Conservation (phyloP, 192 early-diverging fungal genomes). For the Gamsiella multidivaricata region DNA sequence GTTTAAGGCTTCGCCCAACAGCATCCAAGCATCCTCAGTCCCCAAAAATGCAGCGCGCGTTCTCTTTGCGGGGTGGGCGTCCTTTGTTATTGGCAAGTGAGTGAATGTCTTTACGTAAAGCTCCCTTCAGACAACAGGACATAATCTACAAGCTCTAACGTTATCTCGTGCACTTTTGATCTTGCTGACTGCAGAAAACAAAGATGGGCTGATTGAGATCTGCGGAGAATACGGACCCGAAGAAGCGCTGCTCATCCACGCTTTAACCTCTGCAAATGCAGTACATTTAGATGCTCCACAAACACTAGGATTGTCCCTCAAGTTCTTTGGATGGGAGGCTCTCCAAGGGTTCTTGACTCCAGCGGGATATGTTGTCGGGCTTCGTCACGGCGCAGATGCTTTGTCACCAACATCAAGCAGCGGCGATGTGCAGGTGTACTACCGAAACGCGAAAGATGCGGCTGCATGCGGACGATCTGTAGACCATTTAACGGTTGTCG, state of each 20-base stretch:
- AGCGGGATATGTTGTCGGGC: constrained; percentile 12
- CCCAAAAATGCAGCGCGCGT: not conserved
- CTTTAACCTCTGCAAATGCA: not conserved
- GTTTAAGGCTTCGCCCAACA: not conserved
- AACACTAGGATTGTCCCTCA: not conserved
- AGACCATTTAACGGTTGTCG: constrained; percentile 21
- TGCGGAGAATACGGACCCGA: constrained; percentile 9
- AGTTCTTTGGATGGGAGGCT: constrained; percentile 18
- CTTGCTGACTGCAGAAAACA: not conserved
- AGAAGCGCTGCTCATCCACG: not conserved
- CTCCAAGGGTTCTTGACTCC: constrained; percentile 18
- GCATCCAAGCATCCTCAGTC: not conserved
- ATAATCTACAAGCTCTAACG: too few relatives aligned
- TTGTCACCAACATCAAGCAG: too few relatives aligned
- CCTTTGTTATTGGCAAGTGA: constrained; percentile 10
- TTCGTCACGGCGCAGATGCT: not conserved
- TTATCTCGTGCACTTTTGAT: not conserved
- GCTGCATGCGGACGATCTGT: constrained; percentile 25
- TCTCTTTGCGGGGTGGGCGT: constrained; percentile 25
- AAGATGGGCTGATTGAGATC: not conserved
- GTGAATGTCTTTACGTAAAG: not conserved
- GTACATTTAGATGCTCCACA: not conserved
- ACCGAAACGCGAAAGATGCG: constrained; percentile 7
- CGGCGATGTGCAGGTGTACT: not conserved
- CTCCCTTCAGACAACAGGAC: not conserved